Conservation (phyloP, 768 basidiomycete species). For the Ramaria sp. region DNA sequence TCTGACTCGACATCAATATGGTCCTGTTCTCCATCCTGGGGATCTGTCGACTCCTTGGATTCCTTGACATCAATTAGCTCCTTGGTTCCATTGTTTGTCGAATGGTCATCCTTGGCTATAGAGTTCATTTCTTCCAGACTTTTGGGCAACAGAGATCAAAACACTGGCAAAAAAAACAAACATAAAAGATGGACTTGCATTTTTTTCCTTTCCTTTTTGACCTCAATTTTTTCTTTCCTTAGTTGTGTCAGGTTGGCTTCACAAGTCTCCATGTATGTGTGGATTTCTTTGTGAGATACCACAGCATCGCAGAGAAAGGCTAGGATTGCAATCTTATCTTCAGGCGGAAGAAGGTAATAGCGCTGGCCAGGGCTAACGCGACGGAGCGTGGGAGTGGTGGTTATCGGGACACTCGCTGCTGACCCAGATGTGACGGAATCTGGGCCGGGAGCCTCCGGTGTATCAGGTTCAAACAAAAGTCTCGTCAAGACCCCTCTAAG, state of each 20-base stretch:
- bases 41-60: constrained; percentile 27
- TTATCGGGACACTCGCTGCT: background rate
- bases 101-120: constrained; percentile 40
- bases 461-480: constrained; percentile 61
- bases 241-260: constrained; percentile 85
- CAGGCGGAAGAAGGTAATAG: constrained; percentile 61
- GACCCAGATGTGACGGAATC: constrained; percentile 1
- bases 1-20: constrained; percentile 52
- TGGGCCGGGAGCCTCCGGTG: constrained; percentile 8
- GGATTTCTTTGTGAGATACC: constrained; percentile 82
- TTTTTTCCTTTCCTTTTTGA: constrained; percentile 82
- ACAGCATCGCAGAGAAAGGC: constrained; percentile 85
- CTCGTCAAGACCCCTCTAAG: constrained; percentile 61
- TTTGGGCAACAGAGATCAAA: constrained; percentile 4
- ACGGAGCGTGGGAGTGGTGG: constrained; percentile 1
- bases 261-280: constrained; percentile 81
- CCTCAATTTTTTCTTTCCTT: constrained; percentile 91
- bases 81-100: background rate
- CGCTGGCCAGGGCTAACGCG: constrained; percentile 45
- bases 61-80: constrained; percentile 6
- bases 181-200: constrained; percentile 44
- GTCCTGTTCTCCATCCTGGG: constrained; percentile 16
- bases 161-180: background rate
- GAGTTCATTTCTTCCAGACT: constrained; percentile 67
- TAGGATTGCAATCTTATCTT: constrained; percentile 77